These are phyloP conservation scores for Nakazawaea siamensis DNA, from an alignment of 805 yeast species.

Conservation along the genomic window DNA sequence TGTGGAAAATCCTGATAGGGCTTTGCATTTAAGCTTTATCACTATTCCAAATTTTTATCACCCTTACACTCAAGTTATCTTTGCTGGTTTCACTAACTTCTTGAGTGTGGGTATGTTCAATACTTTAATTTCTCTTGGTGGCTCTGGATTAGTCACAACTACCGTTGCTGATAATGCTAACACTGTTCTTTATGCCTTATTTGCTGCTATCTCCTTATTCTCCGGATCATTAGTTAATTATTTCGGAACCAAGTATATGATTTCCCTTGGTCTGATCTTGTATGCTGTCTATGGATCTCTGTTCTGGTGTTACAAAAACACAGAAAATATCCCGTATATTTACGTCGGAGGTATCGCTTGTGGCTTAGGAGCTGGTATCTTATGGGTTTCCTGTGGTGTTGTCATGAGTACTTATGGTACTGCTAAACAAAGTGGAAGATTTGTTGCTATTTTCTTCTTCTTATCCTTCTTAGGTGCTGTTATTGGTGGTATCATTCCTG, in stretches of 20 bases:
- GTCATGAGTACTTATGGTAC: conserved; percentile 6
- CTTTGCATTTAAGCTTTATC: not conserved
- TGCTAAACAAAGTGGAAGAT: conserved; percentile 7
- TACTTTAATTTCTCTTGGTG: conserved; percentile 6
- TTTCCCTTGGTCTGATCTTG: conserved; percentile 3
- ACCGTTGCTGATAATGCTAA: conserved; percentile 9
- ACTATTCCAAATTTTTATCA: conserved; percentile 4
- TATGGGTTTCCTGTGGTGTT: conserved; percentile 9
- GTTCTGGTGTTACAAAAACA: conserved; percentile 9
- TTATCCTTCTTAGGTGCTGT: conserved; percentile 7
- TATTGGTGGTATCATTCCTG: conserved; percentile 8
- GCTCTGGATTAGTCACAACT: conserved; percentile 5
- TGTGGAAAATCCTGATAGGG: conserved; percentile 4
- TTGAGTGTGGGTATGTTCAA: conserved; percentile 10
- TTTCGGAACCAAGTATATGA: conserved; percentile 4
- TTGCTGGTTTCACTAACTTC: conserved; percentile 14
- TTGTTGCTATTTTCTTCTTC: conserved; percentile 8
- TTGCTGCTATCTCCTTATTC: conserved; percentile 7
- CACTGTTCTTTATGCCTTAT: conserved; percentile 4
- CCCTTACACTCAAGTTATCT: conserved; percentile 11
- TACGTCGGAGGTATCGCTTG: conserved; percentile 6
- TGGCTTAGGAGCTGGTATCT: conserved; percentile 9
- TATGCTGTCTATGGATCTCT: conserved; percentile 7
- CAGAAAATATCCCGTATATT: conserved; percentile 4
- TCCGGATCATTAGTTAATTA: conserved; percentile 9